These are phyloP conservation scores for Ploettnerulaceae sp. DNA, from an alignment of 2,329 filamentous ascomycete species.

Conservation along the genomic window DNA sequence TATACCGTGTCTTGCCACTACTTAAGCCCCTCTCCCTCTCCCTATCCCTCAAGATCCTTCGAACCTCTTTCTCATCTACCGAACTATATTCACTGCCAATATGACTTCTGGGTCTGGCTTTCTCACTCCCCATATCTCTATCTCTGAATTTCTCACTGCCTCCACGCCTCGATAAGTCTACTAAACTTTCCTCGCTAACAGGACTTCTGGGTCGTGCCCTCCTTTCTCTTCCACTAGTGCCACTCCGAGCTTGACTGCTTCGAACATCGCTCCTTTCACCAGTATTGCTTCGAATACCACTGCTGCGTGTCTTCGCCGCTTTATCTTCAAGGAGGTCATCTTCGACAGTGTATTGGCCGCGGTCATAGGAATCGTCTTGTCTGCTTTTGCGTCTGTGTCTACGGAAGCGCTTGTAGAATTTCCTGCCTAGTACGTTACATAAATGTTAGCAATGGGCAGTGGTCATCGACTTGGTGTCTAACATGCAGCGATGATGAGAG, in stretches of 20 bases:
- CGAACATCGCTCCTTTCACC: not conserved
- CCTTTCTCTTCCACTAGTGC: not conserved
- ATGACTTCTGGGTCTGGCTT: not conserved
- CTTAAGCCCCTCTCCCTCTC: not conserved
- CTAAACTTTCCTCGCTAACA: not conserved
- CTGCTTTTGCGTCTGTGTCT: slow-evolving; percentile 7
- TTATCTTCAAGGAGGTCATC: slow-evolving; percentile 4
- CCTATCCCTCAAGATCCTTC: not conserved
- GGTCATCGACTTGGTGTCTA: not conserved
- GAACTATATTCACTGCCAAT: slow-evolving; percentile 2
- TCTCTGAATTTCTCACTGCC: not conserved
- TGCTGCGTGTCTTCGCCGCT: not conserved
- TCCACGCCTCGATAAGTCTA: not conserved
- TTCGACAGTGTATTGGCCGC: slow-evolving; percentile 9
- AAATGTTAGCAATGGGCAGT: slow-evolving; percentile 1
- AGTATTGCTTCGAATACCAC: not conserved
- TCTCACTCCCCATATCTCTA: not conserved
- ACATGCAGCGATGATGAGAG: not conserved
- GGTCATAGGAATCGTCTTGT: slow-evolving; percentile 4
- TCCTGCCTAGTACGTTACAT: slow-evolving; percentile 4
- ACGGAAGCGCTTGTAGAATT: slow-evolving; percentile 12
- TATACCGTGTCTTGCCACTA: not conserved
- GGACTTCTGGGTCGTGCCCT: not conserved
- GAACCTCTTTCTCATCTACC: slow-evolving; percentile 7
- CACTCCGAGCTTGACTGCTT: slow-evolving; percentile 5